Base-by-base conservation (phyloP, 176 grass and related monocot genomes). In the Microstegium vimineum region DNA sequence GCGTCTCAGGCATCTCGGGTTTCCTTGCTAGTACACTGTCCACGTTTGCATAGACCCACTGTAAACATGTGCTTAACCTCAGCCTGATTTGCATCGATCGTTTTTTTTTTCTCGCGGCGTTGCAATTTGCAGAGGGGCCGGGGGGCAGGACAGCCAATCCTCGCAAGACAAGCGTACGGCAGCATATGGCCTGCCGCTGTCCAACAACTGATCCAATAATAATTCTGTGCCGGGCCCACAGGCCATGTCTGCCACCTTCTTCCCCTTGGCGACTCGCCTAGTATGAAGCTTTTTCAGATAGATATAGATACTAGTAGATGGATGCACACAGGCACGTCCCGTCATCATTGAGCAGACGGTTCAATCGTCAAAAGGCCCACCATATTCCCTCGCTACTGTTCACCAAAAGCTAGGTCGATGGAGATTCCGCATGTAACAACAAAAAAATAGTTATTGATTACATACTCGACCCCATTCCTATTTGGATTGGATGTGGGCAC, bases 151-250 rank as follows among this genome's bases (percentile, higher is more conserved):
- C 80, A 73, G 49, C 87, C 71, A 62, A 69, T 85, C 77, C 82
- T 66, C 18, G 38, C 66, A 62, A 11, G 47, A 78, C n/a, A 76
- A 76, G 82, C 43, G 71, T 85, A 81, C 71, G 77, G 33, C 77
- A 20, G 18, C 82, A 76, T 73, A 59, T 77, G 80, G 34, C 41
- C 66, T 70, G 18, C 22, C 13, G 12, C 11, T 43, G 40, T 18
- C 62, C 12, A 30, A n/a, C n/a, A n/a, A 26, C 41, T 4, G 33
- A 7, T 11, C 82, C 76, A 81, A 81, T 89, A 89, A 89, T 89
- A n/a, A n/a, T 84, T 10, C n/a, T 9, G 51, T 15, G 31, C 49
- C 5, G 47, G 62, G 3, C 31, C 76, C 81, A 25, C 75, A 47
- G 40, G 49, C 66, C 68, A 89, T 84, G 76, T 66, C 69, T 88